Evolutionary conservation across 1,139 yeast genomes (phyloP), one percentile per base, ranked within the genome.

Genomic region (Arxiozyma slooffiae): DNA sequence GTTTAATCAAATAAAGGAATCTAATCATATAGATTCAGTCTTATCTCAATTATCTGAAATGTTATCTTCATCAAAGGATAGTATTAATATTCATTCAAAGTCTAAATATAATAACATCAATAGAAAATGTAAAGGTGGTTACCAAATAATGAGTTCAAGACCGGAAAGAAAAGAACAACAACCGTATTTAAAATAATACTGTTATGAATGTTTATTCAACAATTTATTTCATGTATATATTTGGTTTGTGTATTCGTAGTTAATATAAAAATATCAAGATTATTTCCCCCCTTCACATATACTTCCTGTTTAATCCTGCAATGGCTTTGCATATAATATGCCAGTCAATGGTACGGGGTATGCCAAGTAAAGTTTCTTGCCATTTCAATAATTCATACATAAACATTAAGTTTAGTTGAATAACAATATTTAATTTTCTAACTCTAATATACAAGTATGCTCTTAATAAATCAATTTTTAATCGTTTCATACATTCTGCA

Each of bases 261-360:
- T 23, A 40, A 22, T 11, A 4, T 26, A 34, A 34, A 42, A 30
- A n/a, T 34, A 34, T 17, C 11, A 42, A 20, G 34, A 18, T 38
- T 36, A 7, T 39, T 44, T 24, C 6, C 36, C 22, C n/a, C n/a
- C n/a, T 24, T 51, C 52, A 58, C 45, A 69, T 64, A 53, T 71
- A 72, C 45, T 70, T 68, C 52, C 62, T 75, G 67, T 90, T 90
- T 68, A 90, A 74, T 55, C 76, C 74, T 62, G 84, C 80, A 53
- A 90, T 86, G 60, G 89, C 95, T 44, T 95, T 77, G 66, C 97
- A 87, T 64, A 90, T 71, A n/a, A 85, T 75, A 63, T 81, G 85
- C 97, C 97, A 90, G 62, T 89, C 96, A 46, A 87, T 55, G 20
- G 55, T 52, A 45, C 61, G 52, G 26, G 53, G 46, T 40, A 58